phyloP scores from a whole-genome alignment of 768 basidiomycete species.

The Postia placenta region DNA sequence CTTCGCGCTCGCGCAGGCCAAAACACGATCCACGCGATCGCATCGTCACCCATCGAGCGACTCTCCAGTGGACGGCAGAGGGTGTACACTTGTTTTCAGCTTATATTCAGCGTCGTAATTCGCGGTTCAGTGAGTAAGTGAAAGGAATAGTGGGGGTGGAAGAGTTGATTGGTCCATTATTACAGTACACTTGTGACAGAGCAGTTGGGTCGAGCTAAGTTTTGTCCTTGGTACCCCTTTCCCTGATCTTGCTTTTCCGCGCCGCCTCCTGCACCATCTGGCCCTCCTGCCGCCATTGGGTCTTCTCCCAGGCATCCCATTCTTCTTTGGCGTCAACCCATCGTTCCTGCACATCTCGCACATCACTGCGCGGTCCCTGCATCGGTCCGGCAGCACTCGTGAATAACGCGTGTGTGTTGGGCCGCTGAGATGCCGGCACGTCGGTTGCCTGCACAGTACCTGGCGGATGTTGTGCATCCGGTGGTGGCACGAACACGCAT shows the following conservation, averaged over 20 bases:
- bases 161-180: too few relatives aligned
- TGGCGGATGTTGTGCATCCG: constrained; percentile 24
- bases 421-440: constrained; percentile 36
- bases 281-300: constrained; percentile 73
- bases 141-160: too few relatives aligned
- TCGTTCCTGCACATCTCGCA: constrained; percentile 83
- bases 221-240: constrained; percentile 5
- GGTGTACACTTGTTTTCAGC: too few relatives aligned
- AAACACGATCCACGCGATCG: too few relatives aligned
- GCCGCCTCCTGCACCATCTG: constrained; percentile 44
- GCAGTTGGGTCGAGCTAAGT: too few relatives aligned
- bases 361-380: constrained; percentile 42
- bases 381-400: constrained; percentile 55
- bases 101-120: too few relatives aligned
- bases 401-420: constrained; percentile 66
- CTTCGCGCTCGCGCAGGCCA: too few relatives aligned
- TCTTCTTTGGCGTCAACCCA: constrained; percentile 85
- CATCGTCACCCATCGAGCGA: too few relatives aligned
- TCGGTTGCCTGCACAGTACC: constrained; percentile 27
- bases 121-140: too few relatives aligned
- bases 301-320: constrained; percentile 78
- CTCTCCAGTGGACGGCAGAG: too few relatives aligned
- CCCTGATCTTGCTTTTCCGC: constrained; percentile 21
- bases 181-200: too few relatives aligned
- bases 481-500: constrained; percentile 75